phyloP scores from a whole-genome alignment of 2,329 filamentous ascomycete genomes.

The Colletotrichum caudatum region DNA sequence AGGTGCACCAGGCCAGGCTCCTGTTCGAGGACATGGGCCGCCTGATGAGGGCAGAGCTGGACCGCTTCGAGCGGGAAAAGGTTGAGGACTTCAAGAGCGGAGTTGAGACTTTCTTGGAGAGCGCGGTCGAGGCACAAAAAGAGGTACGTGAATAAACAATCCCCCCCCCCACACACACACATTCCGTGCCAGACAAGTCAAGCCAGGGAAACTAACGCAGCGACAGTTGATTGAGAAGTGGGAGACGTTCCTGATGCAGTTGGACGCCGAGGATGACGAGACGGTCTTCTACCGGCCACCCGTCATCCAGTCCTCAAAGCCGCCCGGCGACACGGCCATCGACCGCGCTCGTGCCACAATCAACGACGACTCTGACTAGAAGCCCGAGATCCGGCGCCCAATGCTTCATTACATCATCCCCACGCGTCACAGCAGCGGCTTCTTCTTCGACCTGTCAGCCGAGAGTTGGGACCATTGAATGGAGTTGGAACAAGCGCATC shows the following conservation, averaged over 20 bases:
- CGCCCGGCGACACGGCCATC: conserved; percentile 68
- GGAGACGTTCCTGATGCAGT: conserved; percentile 97
- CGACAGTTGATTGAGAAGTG: conserved; percentile 82
- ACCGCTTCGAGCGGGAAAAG: conserved; percentile 96
- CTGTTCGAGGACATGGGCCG: conserved; percentile 98
- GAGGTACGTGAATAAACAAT: conserved; percentile 73
- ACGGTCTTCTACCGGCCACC: conserved; percentile 74
- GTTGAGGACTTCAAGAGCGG: conserved; percentile 99
- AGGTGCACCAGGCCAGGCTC: conserved; percentile 88
- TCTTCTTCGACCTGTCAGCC: conserved; percentile 25
- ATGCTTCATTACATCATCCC: conserved; percentile 23
- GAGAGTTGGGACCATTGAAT: conserved; percentile 9
- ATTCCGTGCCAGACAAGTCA: background rate
- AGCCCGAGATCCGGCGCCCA: conserved; percentile 34
- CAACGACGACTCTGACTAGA: conserved; percentile 70
- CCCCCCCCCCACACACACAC: too few species aligned
- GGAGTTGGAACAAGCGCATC: conserved; percentile 28
- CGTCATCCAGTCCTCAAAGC: conserved; percentile 63
- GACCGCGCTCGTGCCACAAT: conserved; percentile 70
- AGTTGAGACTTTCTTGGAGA: conserved; percentile 97
- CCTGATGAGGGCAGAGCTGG: conserved; percentile 89
- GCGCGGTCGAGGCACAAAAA: conserved; percentile 97
- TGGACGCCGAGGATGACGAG: conserved; percentile 93
- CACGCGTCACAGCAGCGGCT: conserved; percentile 23
- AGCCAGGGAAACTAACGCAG: conserved; percentile 43